Conservation (phyloP, 2,329 filamentous ascomycete species). For the Hymenoscyphus albidus region DNA sequence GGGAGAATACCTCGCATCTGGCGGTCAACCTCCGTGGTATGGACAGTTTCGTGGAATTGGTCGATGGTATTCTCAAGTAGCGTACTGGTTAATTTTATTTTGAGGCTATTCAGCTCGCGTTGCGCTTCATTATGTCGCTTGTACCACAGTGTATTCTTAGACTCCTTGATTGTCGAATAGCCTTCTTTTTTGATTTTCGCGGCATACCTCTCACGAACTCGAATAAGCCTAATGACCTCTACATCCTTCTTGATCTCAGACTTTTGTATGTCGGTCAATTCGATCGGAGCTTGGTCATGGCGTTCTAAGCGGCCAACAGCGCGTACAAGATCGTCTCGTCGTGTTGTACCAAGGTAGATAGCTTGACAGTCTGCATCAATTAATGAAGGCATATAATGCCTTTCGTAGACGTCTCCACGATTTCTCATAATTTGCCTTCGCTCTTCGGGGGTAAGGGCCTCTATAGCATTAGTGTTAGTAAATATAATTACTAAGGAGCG, state of each 20-base stretch:
- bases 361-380: too few relatives aligned
- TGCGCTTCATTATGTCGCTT: slow-evolving; percentile 17
- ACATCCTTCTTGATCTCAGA: slow-evolving; percentile 16
- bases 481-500: slow-evolving; percentile 14
- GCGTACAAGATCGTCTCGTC: too few relatives aligned
- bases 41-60: slow-evolving; percentile 25
- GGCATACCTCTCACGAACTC: slow-evolving; percentile 12
- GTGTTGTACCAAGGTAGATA: too few relatives aligned
- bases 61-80: slow-evolving; percentile 22
- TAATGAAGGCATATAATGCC: too few relatives aligned
- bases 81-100: slow-evolving; percentile 18
- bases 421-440: too few relatives aligned
- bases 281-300: slow-evolving; percentile 16
- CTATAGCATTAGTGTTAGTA: slow-evolving; percentile 8
- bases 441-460: too few relatives aligned
- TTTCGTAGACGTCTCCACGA: too few relatives aligned
- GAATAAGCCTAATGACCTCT: background rate
- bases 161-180: slow-evolving; percentile 22
- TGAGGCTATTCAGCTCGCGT: slow-evolving; percentile 21
- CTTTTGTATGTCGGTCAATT: slow-evolving; percentile 22
- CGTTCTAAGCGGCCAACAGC: slow-evolving; percentile 16
- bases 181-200: slow-evolving; percentile 20
- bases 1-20: slow-evolving; percentile 25
- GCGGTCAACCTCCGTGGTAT: slow-evolving; percentile 23
- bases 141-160: slow-evolving; percentile 17